Evolutionary conservation across 106 monocot species (phyloP).

Genomic region (Dendrobium officinale): DNA sequence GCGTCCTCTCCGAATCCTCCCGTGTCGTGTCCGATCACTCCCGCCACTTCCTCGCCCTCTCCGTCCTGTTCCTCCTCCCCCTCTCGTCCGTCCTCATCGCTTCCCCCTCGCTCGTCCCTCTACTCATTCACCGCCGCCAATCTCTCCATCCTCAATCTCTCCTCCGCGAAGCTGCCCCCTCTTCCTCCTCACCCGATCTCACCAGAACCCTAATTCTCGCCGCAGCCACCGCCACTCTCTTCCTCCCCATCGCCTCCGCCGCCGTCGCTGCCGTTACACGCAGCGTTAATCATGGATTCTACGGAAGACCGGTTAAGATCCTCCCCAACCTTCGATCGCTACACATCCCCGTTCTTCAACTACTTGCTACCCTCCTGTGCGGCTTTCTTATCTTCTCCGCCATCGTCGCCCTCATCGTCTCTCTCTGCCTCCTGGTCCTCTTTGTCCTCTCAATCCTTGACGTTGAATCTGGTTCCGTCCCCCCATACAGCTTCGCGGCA

Average conservation of each 20-base stretch:
- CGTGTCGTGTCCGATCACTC: slow-evolving; percentile 14
- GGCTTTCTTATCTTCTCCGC: slow-evolving; percentile 8
- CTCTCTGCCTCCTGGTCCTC: slow-evolving; percentile 11
- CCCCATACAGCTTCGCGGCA: slow-evolving; percentile 8
- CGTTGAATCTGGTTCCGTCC: slow-evolving; percentile 3
- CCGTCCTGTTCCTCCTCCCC: slow-evolving; percentile 7
- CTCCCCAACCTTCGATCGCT: slow-evolving; percentile 3
- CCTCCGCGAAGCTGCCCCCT: not conserved
- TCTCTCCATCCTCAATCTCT: not conserved
- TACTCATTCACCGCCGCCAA: not conserved
- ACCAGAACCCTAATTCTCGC: not conserved
- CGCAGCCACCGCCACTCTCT: slow-evolving; percentile 5
- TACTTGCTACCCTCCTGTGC: slow-evolving; percentile 7
- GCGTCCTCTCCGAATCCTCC: slow-evolving; percentile 4
- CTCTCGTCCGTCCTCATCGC: slow-evolving; percentile 11
- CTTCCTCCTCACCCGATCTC: not conserved
- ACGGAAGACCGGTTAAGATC: slow-evolving; percentile 11
- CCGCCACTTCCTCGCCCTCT: slow-evolving; percentile 16
- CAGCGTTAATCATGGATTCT: slow-evolving; percentile 13
- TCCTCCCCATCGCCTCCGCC: not conserved
- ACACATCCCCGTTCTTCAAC: slow-evolving; percentile 7
- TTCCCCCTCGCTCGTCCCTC: slow-evolving; percentile 7
- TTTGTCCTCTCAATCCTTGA: slow-evolving; percentile 4
- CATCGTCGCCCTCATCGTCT: not conserved
- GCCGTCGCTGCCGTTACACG: not conserved